Evolutionary conservation across 2,329 filamentous ascomycete genomes (phyloP).

Genomic region (Nemania diffusa): DNA sequence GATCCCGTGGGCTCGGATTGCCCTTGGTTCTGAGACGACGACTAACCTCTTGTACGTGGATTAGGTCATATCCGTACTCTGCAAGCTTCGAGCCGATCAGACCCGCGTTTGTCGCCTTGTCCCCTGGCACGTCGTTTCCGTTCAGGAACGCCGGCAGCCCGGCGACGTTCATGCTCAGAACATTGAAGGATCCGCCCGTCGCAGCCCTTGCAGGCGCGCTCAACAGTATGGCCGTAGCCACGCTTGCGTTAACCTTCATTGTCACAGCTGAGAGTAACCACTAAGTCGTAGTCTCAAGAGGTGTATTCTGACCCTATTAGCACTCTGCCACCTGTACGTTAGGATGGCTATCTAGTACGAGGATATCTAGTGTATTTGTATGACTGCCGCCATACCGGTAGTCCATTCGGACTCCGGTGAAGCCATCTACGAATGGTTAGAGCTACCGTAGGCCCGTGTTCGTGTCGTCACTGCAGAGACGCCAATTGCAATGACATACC

Average conservation of each 20-base stretch:
- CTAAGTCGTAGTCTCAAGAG: background rate
- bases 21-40: conserved; percentile 6
- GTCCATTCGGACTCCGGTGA: conserved; percentile 7
- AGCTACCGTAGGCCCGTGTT: conserved; percentile 1
- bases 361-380: conserved; percentile 16
- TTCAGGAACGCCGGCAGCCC: conserved; percentile 59
- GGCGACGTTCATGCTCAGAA: conserved; percentile 49
- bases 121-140: conserved; percentile 68
- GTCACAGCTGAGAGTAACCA: background rate
- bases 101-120: conserved; percentile 68
- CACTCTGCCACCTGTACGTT: background rate
- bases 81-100: conserved; percentile 67
- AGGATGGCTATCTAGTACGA: background rate
- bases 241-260: conserved; percentile 16
- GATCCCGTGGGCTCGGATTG: conserved; percentile 27
- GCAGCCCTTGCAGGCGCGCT: conserved; percentile 32
- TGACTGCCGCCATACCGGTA: background rate
- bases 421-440: conserved; percentile 23
- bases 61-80: conserved; percentile 67
- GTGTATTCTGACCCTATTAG: background rate
- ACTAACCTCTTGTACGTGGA: conserved; percentile 70
- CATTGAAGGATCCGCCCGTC: conserved; percentile 46
- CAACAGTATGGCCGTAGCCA: conserved; percentile 6
- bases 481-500: conserved; percentile 5
- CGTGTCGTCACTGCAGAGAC: conserved; percentile 16